These are phyloP conservation scores for Mycena rosella DNA, from an alignment of 768 basidiomycete genomes.

Conservation along the genomic window DNA sequence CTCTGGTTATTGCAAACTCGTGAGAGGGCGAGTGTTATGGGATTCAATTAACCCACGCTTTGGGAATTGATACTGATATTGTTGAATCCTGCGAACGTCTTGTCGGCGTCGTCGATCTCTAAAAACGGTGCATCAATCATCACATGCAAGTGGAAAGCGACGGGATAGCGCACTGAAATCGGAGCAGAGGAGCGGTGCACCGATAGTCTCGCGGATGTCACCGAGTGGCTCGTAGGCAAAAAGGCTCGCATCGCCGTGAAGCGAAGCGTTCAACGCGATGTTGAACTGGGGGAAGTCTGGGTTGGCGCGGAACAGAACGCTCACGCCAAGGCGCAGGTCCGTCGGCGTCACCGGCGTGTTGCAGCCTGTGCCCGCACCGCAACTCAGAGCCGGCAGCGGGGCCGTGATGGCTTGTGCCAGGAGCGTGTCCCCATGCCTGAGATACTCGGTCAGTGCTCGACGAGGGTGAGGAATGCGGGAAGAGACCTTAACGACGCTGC, in stretches of 20 bases:
- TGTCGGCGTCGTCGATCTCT: no score
- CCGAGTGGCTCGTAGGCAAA: constrained; percentile 4
- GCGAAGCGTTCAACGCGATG: constrained; percentile 8
- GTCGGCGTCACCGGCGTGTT: constrained; percentile 20
- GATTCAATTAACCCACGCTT: no score
- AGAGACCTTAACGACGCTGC: constrained; percentile 52
- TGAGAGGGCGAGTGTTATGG: no score
- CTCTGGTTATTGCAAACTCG: no score
- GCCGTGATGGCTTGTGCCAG: no score
- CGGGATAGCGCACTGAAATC: no score
- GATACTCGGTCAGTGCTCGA: no score
- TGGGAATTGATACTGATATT: no score
- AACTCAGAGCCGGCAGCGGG: constrained; percentile 13
- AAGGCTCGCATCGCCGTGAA: constrained; percentile 18
- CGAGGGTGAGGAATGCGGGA: constrained; percentile 18
- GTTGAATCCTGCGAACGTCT: no score
- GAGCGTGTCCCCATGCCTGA: no score
- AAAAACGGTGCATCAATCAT: no score
- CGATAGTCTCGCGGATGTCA: constrained; percentile 22
- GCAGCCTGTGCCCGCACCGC: constrained; percentile 6
- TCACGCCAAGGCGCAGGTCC: constrained; percentile 5
- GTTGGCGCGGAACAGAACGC: not conserved
- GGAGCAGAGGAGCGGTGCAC: constrained; percentile 10
- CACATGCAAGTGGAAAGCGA: no score
- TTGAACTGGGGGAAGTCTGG: constrained; percentile 25